Conservation (phyloP, 2,329 filamentous ascomycete genomes). For the Fusarium newnesense region DNA sequence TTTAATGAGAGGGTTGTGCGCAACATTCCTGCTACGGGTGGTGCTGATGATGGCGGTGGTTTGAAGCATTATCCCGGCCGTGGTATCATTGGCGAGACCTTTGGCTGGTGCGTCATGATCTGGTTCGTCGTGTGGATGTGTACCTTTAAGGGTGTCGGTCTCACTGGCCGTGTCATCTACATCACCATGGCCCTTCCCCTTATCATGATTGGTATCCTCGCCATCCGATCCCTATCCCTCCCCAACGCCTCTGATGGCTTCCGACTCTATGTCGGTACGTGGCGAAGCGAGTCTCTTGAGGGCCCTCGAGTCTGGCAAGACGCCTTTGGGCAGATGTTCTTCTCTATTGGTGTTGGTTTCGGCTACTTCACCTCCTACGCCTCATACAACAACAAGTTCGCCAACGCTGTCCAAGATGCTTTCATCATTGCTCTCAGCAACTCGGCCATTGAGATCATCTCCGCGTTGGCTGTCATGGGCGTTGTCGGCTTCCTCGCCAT, state of each 20-base stretch:
- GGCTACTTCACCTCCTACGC: conserved; percentile 67
- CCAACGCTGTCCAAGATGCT: conserved; percentile 63
- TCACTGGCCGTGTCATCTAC: conserved; percentile 65
- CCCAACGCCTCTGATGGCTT: conserved; percentile 62
- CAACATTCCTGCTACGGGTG: conserved; percentile 3
- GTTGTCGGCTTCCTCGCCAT: conserved; percentile 57
- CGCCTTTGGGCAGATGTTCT: conserved; percentile 59
- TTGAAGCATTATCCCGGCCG: conserved; percentile 51
- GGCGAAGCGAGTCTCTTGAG: conserved; percentile 56
- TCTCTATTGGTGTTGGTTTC: conserved; percentile 60
- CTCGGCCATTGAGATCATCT: conserved; percentile 61
- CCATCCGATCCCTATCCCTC: conserved; percentile 61
- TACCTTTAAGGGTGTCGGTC: conserved; percentile 65
- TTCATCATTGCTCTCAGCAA: conserved; percentile 64
- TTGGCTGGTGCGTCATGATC: conserved; percentile 64
- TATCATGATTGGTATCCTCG: conserved; percentile 62
- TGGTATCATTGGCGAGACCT: conserved; percentile 61
- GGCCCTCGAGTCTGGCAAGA: conserved; percentile 57
- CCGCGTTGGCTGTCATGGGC: conserved; percentile 57
- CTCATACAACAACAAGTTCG: conserved; percentile 63
- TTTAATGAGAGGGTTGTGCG: conserved; percentile 50
- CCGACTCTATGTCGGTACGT: conserved; percentile 51
- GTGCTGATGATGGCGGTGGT: background rate
- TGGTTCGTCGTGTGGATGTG: conserved; percentile 68
- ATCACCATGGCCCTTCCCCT: conserved; percentile 67